These are phyloP conservation scores for Aurifilum marmelostoma DNA, from an alignment of 2,329 filamentous ascomycete genomes.

Conservation along the genomic window DNA sequence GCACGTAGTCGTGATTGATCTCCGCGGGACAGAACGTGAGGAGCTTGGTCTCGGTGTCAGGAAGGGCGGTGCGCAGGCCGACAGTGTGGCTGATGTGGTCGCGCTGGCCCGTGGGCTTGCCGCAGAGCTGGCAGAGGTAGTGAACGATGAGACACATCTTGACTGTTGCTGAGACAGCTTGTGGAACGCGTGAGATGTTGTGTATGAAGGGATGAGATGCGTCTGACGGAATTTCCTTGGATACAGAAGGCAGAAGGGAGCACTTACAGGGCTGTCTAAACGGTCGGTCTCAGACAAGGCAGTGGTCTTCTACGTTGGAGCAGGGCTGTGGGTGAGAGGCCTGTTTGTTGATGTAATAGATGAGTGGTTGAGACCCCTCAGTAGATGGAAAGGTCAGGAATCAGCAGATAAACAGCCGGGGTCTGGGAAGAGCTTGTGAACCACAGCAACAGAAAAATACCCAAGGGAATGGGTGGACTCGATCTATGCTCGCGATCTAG, in stretches of 20 bases:
- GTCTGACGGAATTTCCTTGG: not conserved
- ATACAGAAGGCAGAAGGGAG: too few relatives aligned
- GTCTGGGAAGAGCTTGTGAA: too few relatives aligned
- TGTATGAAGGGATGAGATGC: too few relatives aligned
- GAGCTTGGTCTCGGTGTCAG: not conserved
- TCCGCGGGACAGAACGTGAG: not conserved
- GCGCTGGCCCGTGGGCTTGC: not conserved
- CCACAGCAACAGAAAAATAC: not conserved
- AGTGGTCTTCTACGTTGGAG: not conserved
- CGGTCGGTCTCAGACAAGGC: too few relatives aligned
- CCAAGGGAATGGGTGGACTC: not conserved
- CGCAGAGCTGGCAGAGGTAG: conserved; percentile 1
- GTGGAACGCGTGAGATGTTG: not conserved
- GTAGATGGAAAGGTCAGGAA: not conserved
- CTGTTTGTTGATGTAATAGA: not conserved
- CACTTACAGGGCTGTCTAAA: too few relatives aligned
- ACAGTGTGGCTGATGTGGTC: not conserved
- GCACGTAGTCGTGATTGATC: not conserved
- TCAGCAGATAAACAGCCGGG: too few relatives aligned
- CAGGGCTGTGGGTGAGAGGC: not conserved
- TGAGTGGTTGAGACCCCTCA: not conserved
- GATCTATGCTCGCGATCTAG: not conserved
- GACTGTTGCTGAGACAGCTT: not conserved
- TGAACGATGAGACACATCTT: conserved; percentile 9
- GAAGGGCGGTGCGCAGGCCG: not conserved